Evolutionary conservation across 768 basidiomycete species (phyloP), one percentile per base, ranked within the genome.

Genomic region (Boletus sp.): DNA sequence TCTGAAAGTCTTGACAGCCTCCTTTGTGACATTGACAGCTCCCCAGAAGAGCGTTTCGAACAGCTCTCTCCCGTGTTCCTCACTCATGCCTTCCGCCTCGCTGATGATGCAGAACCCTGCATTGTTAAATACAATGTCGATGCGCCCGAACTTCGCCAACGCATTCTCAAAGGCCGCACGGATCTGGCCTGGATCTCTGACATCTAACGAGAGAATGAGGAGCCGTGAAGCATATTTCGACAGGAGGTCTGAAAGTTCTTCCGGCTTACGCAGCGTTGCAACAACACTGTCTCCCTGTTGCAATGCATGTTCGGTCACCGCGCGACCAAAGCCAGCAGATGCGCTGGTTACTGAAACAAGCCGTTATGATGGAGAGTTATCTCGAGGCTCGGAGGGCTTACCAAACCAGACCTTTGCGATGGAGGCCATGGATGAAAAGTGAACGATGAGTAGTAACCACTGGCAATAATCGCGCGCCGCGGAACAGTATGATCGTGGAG

Each of bases 91-190:
- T 63, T 81, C 80, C 28, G 73, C 65, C 58, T 79, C 77, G n/a
- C 65, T 66, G 17, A 73, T 50, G 30, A 73, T 52, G 8, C 57
- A 66, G 40, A 60, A 60, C 41, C 58, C 68, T 58, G 80, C 79
- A 56, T 80, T 81, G 60, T 75, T 80, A 58, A 76, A 72, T 6
- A 80, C 79, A 48, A 80, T 65, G 50, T 81, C 80, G 15, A 80
- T 59, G 32, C 74, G 66, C 5, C 77, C 78, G 63, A 80, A 81
- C 15, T 58, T 61, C 30, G 67, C 63, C 40, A 72, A 57, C 0
- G 73, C 72, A 45, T 60, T 56, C 14, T 58, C 61, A 56, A 81
- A 81, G 0, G 71, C 76, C 7, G 61, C 60, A 7, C 36, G 57
- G 49, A 78, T 73, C 3, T 77, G 71, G 17, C 60, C 56, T 2